These are phyloP conservation scores for Entamoeba nuttalli DNA, from an alignment of 208 protist species.

Conservation along the genomic window DNA sequence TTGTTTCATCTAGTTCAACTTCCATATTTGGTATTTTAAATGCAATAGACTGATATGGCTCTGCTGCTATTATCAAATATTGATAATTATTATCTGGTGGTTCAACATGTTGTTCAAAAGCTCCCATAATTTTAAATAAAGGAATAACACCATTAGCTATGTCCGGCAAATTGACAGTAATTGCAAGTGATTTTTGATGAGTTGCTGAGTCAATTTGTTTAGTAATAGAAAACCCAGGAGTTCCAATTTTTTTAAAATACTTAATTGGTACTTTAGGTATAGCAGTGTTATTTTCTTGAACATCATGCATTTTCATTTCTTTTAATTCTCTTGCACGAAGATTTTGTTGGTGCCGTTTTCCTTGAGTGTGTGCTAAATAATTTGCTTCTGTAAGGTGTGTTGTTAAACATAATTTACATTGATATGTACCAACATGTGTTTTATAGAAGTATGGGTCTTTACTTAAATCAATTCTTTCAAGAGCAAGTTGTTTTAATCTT, in stretches of 20 bases:
- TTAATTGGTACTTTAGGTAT: too few species aligned
- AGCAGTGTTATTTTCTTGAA: background rate
- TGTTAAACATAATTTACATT: slow-evolving; percentile 77
- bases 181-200: slow-evolving; percentile 31
- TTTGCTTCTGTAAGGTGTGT: slow-evolving; percentile 72
- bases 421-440: slow-evolving; percentile 38
- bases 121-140: slow-evolving; percentile 59
- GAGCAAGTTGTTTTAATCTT: background rate
- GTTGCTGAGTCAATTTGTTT: background rate
- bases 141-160: slow-evolving; percentile 61
- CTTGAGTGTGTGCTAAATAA: slow-evolving; percentile 78
- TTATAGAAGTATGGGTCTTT: slow-evolving; percentile 47
- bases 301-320: background rate
- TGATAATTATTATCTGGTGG: slow-evolving; percentile 23
- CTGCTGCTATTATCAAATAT: slow-evolving; percentile 69
- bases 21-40: slow-evolving; percentile 50
- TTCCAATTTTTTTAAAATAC: slow-evolving; percentile 58
- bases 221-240: slow-evolving; percentile 59
- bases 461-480: background rate
- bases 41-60: slow-evolving; percentile 71
- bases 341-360: slow-evolving; percentile 70
- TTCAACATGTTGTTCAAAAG: slow-evolving; percentile 69
- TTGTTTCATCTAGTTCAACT: background rate
- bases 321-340: slow-evolving; percentile 40
- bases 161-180: slow-evolving; percentile 66